Percentiles rank a stretch among this genome's conserved stretches.
Conservation (phyloP, 164 flowering plant species). For the Litsea cubeba region DNA sequence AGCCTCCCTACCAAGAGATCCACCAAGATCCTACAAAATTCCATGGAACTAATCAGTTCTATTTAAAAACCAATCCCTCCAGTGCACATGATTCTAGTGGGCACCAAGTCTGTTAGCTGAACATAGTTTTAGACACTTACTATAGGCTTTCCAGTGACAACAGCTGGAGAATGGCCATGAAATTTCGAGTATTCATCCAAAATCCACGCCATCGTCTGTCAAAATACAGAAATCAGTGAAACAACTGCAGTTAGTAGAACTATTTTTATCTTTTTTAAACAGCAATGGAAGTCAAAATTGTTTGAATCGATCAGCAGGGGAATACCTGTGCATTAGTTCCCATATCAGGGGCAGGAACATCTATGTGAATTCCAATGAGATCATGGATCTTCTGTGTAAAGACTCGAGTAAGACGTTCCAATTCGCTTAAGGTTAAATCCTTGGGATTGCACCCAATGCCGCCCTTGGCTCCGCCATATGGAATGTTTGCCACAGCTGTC, state of each 20-base stretch:
- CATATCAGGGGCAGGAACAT: slow-evolving; percentile 89
- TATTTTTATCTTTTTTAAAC: too few relatives aligned
- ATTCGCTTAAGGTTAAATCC: slow-evolving; percentile 53
- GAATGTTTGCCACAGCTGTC: slow-evolving; percentile 72
- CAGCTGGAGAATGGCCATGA: slow-evolving; percentile 82
- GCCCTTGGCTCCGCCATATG: slow-evolving; percentile 87
- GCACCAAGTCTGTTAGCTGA: slow-evolving; percentile 1
- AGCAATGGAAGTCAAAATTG: not conserved
- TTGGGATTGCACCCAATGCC: slow-evolving; percentile 74
- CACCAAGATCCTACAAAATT: slow-evolving; percentile 67
- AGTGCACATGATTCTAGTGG: too few relatives aligned
- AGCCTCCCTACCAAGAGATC: slow-evolving; percentile 84
- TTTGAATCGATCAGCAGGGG: not conserved
- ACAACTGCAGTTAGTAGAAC: not conserved
- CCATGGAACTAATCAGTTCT: too few relatives aligned
- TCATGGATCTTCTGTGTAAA: slow-evolving; percentile 88
- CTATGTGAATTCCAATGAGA: slow-evolving; percentile 67
- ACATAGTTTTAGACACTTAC: slow-evolving; percentile 30
- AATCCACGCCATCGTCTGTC: slow-evolving; percentile 91
- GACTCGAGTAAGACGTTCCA: slow-evolving; percentile 78
- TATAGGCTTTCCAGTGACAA: slow-evolving; percentile 80
- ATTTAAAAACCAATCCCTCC: too few relatives aligned
- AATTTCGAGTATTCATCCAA: slow-evolving; percentile 83
- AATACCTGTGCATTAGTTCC: slow-evolving; percentile 76
- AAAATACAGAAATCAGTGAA: slow-evolving; percentile 8